Percentiles rank a stretch among this genome's conserved stretches.
Evolutionary conservation across 2,329 filamentous ascomycete genomes (phyloP).

Genomic region (Aspergillus sp.): DNA sequence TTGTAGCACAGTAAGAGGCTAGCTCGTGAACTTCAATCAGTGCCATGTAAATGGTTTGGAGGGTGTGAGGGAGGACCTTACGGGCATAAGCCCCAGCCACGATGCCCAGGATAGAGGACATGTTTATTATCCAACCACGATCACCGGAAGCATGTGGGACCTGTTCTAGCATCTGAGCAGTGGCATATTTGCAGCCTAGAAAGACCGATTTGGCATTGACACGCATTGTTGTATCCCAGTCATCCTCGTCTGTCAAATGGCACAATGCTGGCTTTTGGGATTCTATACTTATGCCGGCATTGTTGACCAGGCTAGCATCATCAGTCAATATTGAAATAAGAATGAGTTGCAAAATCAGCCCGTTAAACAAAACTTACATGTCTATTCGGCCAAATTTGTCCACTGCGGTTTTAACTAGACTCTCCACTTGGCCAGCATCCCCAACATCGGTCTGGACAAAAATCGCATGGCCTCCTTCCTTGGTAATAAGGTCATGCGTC

Average conservation of each 20-base stretch:
- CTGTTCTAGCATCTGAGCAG: slow-evolving; percentile 34
- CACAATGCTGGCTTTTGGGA: slow-evolving; percentile 26
- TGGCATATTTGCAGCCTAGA: slow-evolving; percentile 35
- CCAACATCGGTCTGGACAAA: slow-evolving; percentile 42
- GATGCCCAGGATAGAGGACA: slow-evolving; percentile 24
- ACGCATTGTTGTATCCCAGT: slow-evolving; percentile 36
- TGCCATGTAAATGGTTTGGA: not conserved
- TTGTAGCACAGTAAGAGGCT: slow-evolving; percentile 41
- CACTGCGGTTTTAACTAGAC: slow-evolving; percentile 29
- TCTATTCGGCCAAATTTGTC: slow-evolving; percentile 33
- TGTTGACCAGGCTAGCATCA: slow-evolving; percentile 38
- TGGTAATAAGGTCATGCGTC: slow-evolving; percentile 35
- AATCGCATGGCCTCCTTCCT: slow-evolving; percentile 28
- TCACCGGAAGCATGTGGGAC: slow-evolving; percentile 25
- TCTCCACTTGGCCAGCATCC: slow-evolving; percentile 27
- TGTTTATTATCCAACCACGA: slow-evolving; percentile 30
- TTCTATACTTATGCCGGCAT: slow-evolving; percentile 44
- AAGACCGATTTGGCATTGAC: slow-evolving; percentile 36
- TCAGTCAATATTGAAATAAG: not conserved
- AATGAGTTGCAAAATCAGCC: not conserved
- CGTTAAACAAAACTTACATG: slow-evolving; percentile 24
- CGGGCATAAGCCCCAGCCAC: slow-evolving; percentile 17
- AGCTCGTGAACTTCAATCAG: not conserved
- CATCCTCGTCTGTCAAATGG: slow-evolving; percentile 40
- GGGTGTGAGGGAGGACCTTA: slow-evolving; percentile 1